phyloP scores from a whole-genome alignment of 176 grass and related monocot genomes.

The Cenchrus purpureus region DNA sequence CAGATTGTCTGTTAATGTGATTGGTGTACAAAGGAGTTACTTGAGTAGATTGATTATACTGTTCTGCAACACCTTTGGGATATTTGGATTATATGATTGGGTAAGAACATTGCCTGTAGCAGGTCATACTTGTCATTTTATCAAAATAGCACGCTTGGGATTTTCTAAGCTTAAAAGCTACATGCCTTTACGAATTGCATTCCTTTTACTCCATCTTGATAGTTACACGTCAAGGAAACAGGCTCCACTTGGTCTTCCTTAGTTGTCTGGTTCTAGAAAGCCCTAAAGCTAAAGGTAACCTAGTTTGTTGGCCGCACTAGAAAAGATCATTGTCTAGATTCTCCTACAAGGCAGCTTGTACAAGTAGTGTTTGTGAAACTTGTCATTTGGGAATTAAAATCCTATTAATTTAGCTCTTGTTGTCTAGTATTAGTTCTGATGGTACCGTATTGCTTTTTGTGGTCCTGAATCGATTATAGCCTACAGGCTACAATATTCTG shows the following conservation, averaged over 20 bases:
- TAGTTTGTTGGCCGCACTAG: constrained; percentile 19
- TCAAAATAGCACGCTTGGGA: not conserved
- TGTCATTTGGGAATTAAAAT: constrained; percentile 38
- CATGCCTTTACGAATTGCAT: constrained; percentile 22
- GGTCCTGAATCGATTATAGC: constrained; percentile 13
- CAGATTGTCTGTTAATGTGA: not conserved
- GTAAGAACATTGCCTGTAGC: not conserved
- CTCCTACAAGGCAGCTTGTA: constrained; percentile 10
- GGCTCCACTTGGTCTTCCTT: constrained; percentile 36
- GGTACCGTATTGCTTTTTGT: constrained; percentile 20
- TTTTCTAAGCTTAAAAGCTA: not conserved
- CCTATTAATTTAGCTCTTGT: constrained; percentile 35
- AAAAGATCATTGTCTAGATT: constrained; percentile 45
- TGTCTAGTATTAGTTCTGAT: constrained; percentile 27
- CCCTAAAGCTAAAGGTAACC: constrained; percentile 36
- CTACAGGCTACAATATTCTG: constrained; percentile 7
- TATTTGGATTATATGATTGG: not conserved
- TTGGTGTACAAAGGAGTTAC: constrained; percentile 20
- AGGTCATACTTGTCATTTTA: constrained; percentile 16
- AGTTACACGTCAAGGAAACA: constrained; percentile 32
- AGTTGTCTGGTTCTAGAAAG: constrained; percentile 50
- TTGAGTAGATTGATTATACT: not conserved
- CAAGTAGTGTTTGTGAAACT: constrained; percentile 16
- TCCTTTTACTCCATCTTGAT: constrained; percentile 32
- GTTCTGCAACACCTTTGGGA: not conserved